A percentile compares a stretch with the other conserved stretches of the same genome.
phyloP scores from a whole-genome alignment of 257 asterid genomes.

The Rehmannia glutinosa region DNA sequence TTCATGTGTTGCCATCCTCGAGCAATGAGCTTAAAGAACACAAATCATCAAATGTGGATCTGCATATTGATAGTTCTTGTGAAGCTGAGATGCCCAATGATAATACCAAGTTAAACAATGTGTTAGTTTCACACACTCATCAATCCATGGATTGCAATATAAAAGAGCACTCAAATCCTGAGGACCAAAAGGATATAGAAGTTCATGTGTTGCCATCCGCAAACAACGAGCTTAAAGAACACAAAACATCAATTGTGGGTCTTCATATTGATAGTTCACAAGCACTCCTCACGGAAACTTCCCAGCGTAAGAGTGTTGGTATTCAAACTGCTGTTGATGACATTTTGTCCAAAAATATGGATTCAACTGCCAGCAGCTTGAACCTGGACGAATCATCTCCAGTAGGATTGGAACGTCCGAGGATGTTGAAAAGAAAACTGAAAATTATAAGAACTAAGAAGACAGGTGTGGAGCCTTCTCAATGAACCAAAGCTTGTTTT shows the following conservation, averaged over 20 bases:
- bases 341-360: constrained; percentile 15
- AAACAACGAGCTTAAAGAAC: constrained; percentile 14
- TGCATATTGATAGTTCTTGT: background rate
- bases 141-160: background rate
- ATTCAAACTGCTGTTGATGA: constrained; percentile 16
- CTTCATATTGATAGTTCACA: constrained; percentile 8
- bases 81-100: constrained; percentile 12
- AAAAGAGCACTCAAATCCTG: constrained; percentile 14
- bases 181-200: constrained; percentile 18
- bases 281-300: constrained; percentile 9
- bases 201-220: constrained; percentile 13
- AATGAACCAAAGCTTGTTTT: constrained; percentile 9
- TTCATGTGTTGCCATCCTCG: constrained; percentile 8
- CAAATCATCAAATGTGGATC: background rate
- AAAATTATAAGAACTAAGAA: constrained; percentile 9
- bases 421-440: constrained; percentile 17
- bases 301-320: constrained; percentile 1
- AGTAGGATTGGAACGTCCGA: background rate
- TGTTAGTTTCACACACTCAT: background rate
- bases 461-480: constrained; percentile 12
- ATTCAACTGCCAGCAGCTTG: constrained; percentile 12
- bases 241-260: background rate
- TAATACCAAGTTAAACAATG: background rate
- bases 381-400: constrained; percentile 20
- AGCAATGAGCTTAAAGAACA: constrained; percentile 13